These are phyloP conservation scores for Volvox reticuliferus DNA, from an alignment of 139 green algal genomes.

Conservation along the genomic window DNA sequence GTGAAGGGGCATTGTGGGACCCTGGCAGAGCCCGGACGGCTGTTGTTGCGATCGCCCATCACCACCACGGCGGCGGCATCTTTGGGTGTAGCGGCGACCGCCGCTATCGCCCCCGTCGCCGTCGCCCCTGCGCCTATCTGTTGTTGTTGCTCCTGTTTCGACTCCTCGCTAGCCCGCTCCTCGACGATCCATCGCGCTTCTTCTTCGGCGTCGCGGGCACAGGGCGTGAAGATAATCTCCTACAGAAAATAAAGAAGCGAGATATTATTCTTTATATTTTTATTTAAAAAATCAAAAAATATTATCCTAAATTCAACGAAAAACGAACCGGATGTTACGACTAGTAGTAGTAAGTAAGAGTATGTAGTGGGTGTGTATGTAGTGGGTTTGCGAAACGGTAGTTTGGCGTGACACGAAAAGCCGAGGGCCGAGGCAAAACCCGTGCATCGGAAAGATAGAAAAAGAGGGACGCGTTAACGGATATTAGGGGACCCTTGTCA, in stretches of 20 bases:
- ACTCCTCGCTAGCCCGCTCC: background rate
- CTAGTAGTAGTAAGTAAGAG: too few relatives aligned
- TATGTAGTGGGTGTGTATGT: too few relatives aligned
- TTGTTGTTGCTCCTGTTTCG: background rate
- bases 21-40: background rate
- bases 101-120: background rate
- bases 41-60: background rate
- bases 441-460: too few relatives aligned
- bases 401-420: too few relatives aligned
- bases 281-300: too few relatives aligned
- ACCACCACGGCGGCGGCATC: background rate
- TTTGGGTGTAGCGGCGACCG: background rate
- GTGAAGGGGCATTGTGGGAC: constrained; percentile 35
- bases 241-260: background rate
- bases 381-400: too few relatives aligned
- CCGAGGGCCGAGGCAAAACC: too few relatives aligned
- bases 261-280: too few relatives aligned
- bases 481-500: too few relatives aligned
- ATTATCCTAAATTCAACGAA: too few relatives aligned
- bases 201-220: background rate
- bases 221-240: constrained; percentile 20
- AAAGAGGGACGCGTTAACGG: too few relatives aligned
- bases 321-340: too few relatives aligned
- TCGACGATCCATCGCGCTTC: constrained; percentile 8
- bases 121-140: background rate